Evolutionary conservation across 257 asterid genomes (phyloP).

Genomic region (Solanum infundibuliforme): DNA sequence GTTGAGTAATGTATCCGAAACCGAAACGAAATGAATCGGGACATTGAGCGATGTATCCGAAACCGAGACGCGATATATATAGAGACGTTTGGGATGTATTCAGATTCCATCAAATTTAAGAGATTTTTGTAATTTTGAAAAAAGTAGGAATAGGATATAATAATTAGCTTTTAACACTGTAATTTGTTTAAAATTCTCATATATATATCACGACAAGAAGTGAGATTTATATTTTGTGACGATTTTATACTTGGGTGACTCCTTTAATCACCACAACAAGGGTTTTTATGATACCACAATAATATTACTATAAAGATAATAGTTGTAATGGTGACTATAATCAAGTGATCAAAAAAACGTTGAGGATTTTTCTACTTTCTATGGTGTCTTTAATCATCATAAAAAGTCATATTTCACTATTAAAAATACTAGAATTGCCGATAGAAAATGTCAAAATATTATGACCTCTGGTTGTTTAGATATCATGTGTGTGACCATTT

Average conservation of each 20-base stretch:
- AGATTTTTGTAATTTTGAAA: no score
- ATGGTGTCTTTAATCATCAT: neutral
- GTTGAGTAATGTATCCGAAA: accelerated
- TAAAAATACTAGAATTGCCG: neutral
- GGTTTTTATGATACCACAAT: neutral
- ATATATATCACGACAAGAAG: neutral
- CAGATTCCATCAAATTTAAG: no score
- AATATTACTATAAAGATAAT: neutral
- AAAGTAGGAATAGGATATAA: no score
- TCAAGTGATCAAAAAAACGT: neutral
- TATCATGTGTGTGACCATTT: neutral
- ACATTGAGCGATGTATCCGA: neutral
- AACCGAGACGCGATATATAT: accelerated
- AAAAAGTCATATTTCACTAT: neutral
- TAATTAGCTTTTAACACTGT: neutral
- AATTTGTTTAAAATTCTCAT: no score
- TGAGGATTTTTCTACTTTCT: neutral
- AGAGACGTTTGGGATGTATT: neutral
- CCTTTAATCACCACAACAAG: neutral
- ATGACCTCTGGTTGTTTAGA: neutral
- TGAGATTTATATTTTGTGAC: neutral
- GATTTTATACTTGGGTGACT: neutral
- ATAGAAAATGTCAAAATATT: neutral
- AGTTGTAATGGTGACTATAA: neutral
- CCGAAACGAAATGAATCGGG: accelerated